phyloP scores from a whole-genome alignment of 2,329 filamentous ascomycete genomes.

The Epichloe amarillans region DNA sequence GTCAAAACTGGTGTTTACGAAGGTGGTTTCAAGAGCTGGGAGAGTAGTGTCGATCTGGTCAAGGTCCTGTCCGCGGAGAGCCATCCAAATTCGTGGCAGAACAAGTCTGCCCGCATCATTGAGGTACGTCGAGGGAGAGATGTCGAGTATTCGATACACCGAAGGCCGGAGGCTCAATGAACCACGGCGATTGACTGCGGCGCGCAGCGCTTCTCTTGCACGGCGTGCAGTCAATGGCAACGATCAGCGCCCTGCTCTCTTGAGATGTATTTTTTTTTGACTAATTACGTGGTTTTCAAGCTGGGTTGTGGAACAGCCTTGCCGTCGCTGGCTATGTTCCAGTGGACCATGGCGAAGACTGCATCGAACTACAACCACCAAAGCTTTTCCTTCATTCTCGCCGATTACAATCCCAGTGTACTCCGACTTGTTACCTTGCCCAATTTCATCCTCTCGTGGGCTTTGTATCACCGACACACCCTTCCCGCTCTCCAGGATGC shows the following conservation, averaged over 20 bases:
- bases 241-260: not conserved
- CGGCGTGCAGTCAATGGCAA: not conserved
- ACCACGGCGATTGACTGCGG: too few species aligned
- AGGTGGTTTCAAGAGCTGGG: conserved; percentile 83
- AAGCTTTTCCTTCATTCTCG: conserved; percentile 51
- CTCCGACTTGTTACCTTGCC: conserved; percentile 67
- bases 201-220: not conserved
- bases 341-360: conserved; percentile 34
- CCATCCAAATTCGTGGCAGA: conserved; percentile 18
- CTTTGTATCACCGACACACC: conserved; percentile 29
- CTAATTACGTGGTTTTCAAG: conserved; percentile 25
- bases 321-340: conserved; percentile 58
- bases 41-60: conserved; percentile 69
- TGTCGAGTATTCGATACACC: not conserved
- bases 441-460: conserved; percentile 63
- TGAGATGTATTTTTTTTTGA: not conserved
- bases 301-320: conserved; percentile 69
- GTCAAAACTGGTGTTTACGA: conserved; percentile 75
- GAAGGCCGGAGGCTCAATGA: too few species aligned
- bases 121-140: conserved; percentile 33
- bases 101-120: conserved; percentile 30
- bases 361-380: conserved; percentile 3
- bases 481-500: conserved; percentile 27
- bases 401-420: conserved; percentile 71
- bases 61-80: conserved; percentile 43